Evolutionary conservation across 768 basidiomycete genomes (phyloP), one percentile per base, ranked within the genome.

Genomic region (Rhizopogon sp.): DNA sequence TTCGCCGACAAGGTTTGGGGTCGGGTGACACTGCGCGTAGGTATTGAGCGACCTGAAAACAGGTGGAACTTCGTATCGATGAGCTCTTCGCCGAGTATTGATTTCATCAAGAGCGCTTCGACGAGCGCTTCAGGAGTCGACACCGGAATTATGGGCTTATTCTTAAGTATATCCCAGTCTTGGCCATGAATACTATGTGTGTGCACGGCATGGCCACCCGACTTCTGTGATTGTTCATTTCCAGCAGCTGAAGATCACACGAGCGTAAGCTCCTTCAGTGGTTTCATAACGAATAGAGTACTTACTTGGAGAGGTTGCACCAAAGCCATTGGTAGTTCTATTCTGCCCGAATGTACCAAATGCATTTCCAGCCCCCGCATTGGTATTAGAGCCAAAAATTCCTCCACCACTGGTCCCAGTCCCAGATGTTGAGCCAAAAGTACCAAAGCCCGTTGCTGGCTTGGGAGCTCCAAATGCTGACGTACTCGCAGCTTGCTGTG

Each of bases 401-500:
- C 66, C 64, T 0, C 65, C 59, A 28, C 71, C 69, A 14, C 72
- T 61, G n/a, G 73, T 54, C 28, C 66, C 70, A 28, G 66, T 55
- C 41, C 67, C 60, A 43, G 58, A 57, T 25, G 67, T 54, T 28
- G 67, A 64, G 3, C 79, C 73, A 61, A 83, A 83, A 14, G 80
- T 61, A 43, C 64, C 87, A 70, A 93, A 92, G 11, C 87, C 89
- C 10, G 82, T 74, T 3, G 84, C 66, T 40, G 88, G 87, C 64
- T 92, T 91, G 31, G 84, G 67, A 43, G 74, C 78, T 39, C 85
- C 86, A 56, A 91, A 91, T 41, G 82, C 68, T 52, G 80, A 72
- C 20, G 62, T 55, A 39, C 70, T 72, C 43, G 66, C 72, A 43
- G 63, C 65, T 43, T 69, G 75, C 53, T 66, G 72, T 11, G 74